Conservation (phyloP, 768 basidiomycete species). For the Mycena venus region DNA sequence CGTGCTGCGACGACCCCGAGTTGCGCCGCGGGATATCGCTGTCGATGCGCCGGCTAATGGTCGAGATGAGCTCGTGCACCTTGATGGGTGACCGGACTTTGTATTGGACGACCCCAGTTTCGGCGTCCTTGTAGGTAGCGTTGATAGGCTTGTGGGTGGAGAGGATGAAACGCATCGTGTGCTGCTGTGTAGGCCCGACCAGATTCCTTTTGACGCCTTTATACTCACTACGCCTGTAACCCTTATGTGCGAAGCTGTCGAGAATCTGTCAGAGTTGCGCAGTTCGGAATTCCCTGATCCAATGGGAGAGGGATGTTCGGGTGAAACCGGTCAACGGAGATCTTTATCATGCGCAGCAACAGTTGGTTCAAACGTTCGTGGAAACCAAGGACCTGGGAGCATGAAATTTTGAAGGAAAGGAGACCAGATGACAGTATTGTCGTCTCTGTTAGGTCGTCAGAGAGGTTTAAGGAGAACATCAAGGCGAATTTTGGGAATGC, state of each 20-base stretch:
- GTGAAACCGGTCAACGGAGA: background rate
- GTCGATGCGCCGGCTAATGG: slow-evolving; percentile 23
- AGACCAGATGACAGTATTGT: no score
- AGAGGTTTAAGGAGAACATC: no score
- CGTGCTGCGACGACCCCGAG: background rate
- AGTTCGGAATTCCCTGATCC: background rate
- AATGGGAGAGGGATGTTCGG: background rate
- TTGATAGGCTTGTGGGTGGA: slow-evolving; percentile 24
- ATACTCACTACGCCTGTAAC: background rate
- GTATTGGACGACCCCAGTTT: slow-evolving; percentile 12
- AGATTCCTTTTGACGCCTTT: background rate
- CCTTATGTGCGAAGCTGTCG: background rate
- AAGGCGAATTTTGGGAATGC: background rate
- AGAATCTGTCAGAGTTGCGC: background rate
- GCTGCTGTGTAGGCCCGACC: background rate
- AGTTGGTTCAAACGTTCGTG: background rate
- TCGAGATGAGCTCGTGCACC: slow-evolving; percentile 20
- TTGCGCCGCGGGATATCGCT: slow-evolving; percentile 24
- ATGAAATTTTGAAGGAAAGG: no score
- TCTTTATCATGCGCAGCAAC: background rate
- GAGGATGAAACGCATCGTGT: slow-evolving; percentile 17
- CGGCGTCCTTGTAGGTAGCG: slow-evolving; percentile 18
- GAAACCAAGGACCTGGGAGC: background rate
- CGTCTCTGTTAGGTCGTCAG: no score
- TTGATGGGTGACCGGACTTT: slow-evolving; percentile 21